These are phyloP conservation scores for Fusarium newnesense DNA, from an alignment of 2,329 filamentous ascomycete species.

Conservation along the genomic window DNA sequence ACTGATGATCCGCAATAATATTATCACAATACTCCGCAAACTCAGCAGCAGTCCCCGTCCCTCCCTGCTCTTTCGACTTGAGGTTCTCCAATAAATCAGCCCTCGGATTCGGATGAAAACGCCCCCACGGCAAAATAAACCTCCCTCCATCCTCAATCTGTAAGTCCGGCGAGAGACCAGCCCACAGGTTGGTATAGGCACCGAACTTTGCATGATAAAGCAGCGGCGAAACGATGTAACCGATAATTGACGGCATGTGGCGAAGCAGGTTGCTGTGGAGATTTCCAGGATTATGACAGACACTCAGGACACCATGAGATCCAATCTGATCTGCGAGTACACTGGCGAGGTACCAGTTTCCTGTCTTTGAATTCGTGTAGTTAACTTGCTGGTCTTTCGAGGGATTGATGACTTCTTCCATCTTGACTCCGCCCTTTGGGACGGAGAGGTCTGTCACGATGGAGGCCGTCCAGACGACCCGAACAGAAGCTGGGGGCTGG, in stretches of 20 bases:
- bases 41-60: conserved; percentile 10
- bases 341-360: conserved; percentile 25
- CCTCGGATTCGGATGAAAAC: conserved; percentile 8
- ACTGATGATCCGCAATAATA: not conserved
- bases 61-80: conserved; percentile 11
- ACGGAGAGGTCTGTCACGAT: conserved; percentile 17
- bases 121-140: conserved; percentile 20
- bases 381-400: conserved; percentile 4
- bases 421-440: conserved; percentile 15
- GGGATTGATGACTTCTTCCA: not conserved
- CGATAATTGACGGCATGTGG: conserved; percentile 14
- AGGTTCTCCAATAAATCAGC: conserved; percentile 13
- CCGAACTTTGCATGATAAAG: conserved; percentile 22
- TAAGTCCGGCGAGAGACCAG: not conserved
- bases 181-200: conserved; percentile 19
- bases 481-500: conserved; percentile 2
- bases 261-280: conserved; percentile 16
- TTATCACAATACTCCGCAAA: conserved; percentile 23
- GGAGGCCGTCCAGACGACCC: conserved; percentile 25
- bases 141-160: conserved; percentile 21
- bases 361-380: conserved; percentile 29
- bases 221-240: not conserved
- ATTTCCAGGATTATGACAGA: conserved; percentile 28
- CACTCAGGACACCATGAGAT: conserved; percentile 6
- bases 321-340: conserved; percentile 8